Conservation (phyloP, 495 filamentous ascomycete genomes). For the Parmelia sp. region DNA sequence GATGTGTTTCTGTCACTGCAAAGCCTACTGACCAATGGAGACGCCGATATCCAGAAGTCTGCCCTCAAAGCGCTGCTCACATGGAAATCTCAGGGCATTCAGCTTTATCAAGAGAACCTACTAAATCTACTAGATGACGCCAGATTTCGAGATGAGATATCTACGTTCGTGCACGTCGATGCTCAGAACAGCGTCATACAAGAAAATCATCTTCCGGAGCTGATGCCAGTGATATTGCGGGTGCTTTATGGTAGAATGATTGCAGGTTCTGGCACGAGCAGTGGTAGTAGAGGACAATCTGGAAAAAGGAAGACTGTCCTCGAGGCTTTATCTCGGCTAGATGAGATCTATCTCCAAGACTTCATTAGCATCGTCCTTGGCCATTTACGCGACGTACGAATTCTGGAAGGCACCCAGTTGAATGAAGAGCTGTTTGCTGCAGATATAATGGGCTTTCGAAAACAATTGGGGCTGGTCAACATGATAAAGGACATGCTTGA, state of each 20-base stretch:
- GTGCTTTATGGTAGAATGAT: slow-evolving; percentile 86
- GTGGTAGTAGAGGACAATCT: slow-evolving; percentile 48
- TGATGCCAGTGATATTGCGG: slow-evolving; percentile 81
- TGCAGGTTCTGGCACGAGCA: slow-evolving; percentile 52
- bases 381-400: slow-evolving; percentile 49
- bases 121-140: slow-evolving; percentile 86
- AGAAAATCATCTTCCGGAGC: slow-evolving; percentile 57
- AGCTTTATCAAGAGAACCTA: slow-evolving; percentile 78
- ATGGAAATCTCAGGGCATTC: slow-evolving; percentile 74
- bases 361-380: slow-evolving; percentile 83
- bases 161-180: slow-evolving; percentile 68
- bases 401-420: slow-evolving; percentile 48
- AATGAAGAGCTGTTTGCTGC: slow-evolving; percentile 45
- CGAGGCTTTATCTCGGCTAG: slow-evolving; percentile 52
- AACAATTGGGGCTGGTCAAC: slow-evolving; percentile 80
- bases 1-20: slow-evolving; percentile 72
- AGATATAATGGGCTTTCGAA: slow-evolving; percentile 56
- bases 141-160: slow-evolving; percentile 84
- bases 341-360: slow-evolving; percentile 58
- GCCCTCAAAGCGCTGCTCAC: slow-evolving; percentile 78
- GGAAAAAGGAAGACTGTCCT: slow-evolving; percentile 63
- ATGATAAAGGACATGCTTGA: slow-evolving; percentile 86
- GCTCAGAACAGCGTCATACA: slow-evolving; percentile 68
- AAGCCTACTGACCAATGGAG: slow-evolving; percentile 72
- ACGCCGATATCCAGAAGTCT: slow-evolving; percentile 78